These are phyloP conservation scores for Pythium periplocum DNA, from an alignment of 352 stramenopile species.

Conservation along the genomic window DNA sequence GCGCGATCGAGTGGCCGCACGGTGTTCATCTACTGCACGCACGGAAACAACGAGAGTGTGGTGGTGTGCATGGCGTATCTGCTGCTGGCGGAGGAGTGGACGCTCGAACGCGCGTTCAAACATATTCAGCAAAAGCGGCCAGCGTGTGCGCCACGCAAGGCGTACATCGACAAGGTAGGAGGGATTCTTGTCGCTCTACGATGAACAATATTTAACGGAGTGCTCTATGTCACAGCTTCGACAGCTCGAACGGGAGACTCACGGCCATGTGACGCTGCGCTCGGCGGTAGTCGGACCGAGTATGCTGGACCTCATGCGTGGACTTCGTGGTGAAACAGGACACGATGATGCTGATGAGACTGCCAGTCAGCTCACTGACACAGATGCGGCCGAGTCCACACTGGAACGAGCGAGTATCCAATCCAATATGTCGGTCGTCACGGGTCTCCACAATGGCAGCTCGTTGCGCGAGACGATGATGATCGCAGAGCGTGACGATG, in stretches of 20 bases:
- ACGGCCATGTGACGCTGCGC: slow-evolving; percentile 55
- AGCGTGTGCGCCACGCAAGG: slow-evolving; percentile 49
- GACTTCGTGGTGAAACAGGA: slow-evolving; percentile 36
- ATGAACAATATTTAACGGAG: too few relatives aligned
- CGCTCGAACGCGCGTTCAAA: slow-evolving; percentile 52
- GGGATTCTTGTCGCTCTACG: neutral
- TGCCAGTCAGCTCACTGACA: slow-evolving; percentile 41
- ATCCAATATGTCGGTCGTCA: slow-evolving; percentile 56
- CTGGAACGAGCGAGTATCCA: slow-evolving; percentile 51
- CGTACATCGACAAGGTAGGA: slow-evolving; percentile 62
- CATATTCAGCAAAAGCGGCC: slow-evolving; percentile 56
- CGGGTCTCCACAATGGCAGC: slow-evolving; percentile 38
- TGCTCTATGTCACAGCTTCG: slow-evolving; percentile 24
- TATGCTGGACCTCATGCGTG: slow-evolving; percentile 75
- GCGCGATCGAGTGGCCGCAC: slow-evolving; percentile 36
- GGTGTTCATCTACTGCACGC: slow-evolving; percentile 67
- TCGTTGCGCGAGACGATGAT: slow-evolving; percentile 63
- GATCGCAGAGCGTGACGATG: slow-evolving; percentile 62
- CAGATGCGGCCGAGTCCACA: slow-evolving; percentile 24
- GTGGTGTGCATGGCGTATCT: slow-evolving; percentile 66
- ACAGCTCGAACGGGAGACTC: slow-evolving; percentile 44
- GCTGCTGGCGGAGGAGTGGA: slow-evolving; percentile 54
- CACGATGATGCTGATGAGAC: slow-evolving; percentile 35
- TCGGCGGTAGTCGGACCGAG: slow-evolving; percentile 57
- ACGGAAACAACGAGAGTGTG: slow-evolving; percentile 65